These are phyloP conservation scores for Lipomyces lipofer DNA, from an alignment of 805 yeast genomes.

Conservation along the genomic window DNA sequence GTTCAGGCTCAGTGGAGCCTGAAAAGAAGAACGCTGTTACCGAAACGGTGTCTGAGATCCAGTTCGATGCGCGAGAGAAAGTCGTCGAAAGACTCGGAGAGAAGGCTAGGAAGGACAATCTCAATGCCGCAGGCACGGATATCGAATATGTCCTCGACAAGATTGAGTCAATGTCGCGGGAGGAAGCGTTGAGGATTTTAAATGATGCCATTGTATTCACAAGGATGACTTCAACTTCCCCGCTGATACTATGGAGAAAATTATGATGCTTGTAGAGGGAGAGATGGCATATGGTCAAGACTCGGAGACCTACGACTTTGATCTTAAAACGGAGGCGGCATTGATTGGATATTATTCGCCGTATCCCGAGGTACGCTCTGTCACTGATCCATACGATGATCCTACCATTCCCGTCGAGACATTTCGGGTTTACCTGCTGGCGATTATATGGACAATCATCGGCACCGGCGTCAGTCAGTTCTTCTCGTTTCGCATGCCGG, in stretches of 20 bases:
- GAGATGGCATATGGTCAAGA: conserved; percentile 6
- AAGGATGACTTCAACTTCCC: conserved; percentile 44
- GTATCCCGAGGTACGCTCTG: conserved; percentile 67
- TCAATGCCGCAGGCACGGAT: conserved; percentile 1
- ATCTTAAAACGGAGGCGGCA: conserved; percentile 38
- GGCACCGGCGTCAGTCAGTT: conserved; percentile 40
- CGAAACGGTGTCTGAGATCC: not conserved
- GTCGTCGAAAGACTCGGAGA: not conserved
- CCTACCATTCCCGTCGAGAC: conserved; percentile 44
- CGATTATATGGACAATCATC: conserved; percentile 37
- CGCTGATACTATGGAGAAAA: not conserved
- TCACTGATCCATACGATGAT: conserved; percentile 37
- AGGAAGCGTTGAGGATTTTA: conserved; percentile 45
- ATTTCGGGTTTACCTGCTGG: conserved; percentile 48
- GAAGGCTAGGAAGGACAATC: not conserved
- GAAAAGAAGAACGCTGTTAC: not conserved
- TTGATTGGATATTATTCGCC: conserved; percentile 49
- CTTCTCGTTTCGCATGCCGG: conserved; percentile 59
- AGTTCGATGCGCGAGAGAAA: not conserved
- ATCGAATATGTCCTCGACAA: conserved; percentile 46
- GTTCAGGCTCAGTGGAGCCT: not conserved
- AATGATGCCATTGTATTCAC: conserved; percentile 44
- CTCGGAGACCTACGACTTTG: conserved; percentile 31
- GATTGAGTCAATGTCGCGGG: conserved; percentile 41
- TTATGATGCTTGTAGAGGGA: conserved; percentile 5